A percentile compares a stretch with the other conserved stretches of the same genome.
Evolutionary conservation across 148 eudicot species (phyloP).

Genomic region (Bassia scoparia): DNA sequence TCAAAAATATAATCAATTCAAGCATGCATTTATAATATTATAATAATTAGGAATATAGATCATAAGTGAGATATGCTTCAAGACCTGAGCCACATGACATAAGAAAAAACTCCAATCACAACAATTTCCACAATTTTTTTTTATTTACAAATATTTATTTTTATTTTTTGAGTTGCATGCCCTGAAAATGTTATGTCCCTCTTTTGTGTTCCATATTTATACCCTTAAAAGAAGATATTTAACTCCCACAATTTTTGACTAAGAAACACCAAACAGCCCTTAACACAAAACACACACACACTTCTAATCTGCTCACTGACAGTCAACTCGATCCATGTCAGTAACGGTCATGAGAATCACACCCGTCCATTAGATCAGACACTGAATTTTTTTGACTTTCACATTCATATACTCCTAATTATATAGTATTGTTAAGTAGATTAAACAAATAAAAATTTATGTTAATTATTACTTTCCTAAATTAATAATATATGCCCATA

Average conservation of each 20-base stretch:
- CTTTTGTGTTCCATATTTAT: conserved; percentile 43
- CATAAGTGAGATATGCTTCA: conserved; percentile 4
- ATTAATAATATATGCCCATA: no score
- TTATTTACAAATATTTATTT: background rate
- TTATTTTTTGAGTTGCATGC: conserved; percentile 21
- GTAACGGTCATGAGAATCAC: conserved; percentile 45
- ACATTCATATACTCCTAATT: background rate
- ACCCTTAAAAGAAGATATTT: conserved; percentile 44
- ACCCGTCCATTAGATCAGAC: conserved; percentile 57
- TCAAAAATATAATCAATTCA: conserved; percentile 13
- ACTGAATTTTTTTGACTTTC: conserved; percentile 63
- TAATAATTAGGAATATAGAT: background rate
- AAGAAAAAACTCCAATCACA: conserved; percentile 40
- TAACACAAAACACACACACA: background rate
- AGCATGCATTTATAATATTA: background rate
- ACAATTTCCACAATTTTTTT: background rate
- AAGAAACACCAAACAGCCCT: conserved; percentile 9
- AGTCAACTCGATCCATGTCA: conserved; percentile 54
- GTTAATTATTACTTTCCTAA: no score
- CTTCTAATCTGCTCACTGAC: conserved; percentile 23
- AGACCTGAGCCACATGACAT: conserved; percentile 45
- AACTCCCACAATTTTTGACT: conserved; percentile 33
- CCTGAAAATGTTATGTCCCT: conserved; percentile 34
- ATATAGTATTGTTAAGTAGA: no score
- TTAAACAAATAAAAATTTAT: no score